phyloP scores from a whole-genome alignment of 495 filamentous ascomycete genomes.

The Elaphomyces granulatus region DNA sequence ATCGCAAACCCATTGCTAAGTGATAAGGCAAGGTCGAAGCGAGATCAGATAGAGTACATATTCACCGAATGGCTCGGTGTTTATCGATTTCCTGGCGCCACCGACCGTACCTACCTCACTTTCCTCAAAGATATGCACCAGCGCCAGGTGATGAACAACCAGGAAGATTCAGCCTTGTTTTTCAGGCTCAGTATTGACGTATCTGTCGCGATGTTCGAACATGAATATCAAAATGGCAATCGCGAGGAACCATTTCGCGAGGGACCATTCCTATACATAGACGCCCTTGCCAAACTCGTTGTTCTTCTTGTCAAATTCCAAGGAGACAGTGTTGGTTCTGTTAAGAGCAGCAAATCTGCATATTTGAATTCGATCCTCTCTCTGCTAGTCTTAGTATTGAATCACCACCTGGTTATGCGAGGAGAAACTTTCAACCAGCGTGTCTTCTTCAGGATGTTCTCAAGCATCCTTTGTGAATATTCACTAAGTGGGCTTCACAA shows the following conservation, averaged over 20 bases:
- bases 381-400: slow-evolving; percentile 64
- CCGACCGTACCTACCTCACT: slow-evolving; percentile 52
- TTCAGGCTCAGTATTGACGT: slow-evolving; percentile 69
- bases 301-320: slow-evolving; percentile 58
- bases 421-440: slow-evolving; percentile 74
- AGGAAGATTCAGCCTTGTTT: slow-evolving; percentile 64
- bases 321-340: slow-evolving; percentile 42
- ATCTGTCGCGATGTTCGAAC: slow-evolving; percentile 62
- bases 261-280: slow-evolving; percentile 60
- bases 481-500: slow-evolving; percentile 30
- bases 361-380: slow-evolving; percentile 64
- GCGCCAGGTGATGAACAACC: slow-evolving; percentile 48
- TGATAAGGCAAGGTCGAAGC: slow-evolving; percentile 39
- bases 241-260: slow-evolving; percentile 49
- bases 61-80: slow-evolving; percentile 90
- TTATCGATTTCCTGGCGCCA: slow-evolving; percentile 54
- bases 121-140: slow-evolving; percentile 80
- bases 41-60: slow-evolving; percentile 80
- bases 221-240: slow-evolving; percentile 42
- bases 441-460: slow-evolving; percentile 85
- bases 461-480: slow-evolving; percentile 64
- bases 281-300: slow-evolving; percentile 79
- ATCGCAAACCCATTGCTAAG: slow-evolving; percentile 30
- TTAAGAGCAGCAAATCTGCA: slow-evolving; percentile 42
- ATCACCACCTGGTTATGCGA: slow-evolving; percentile 68